phyloP scores from a whole-genome alignment of 306 rosid genomes.

The Inga laurina region DNA sequence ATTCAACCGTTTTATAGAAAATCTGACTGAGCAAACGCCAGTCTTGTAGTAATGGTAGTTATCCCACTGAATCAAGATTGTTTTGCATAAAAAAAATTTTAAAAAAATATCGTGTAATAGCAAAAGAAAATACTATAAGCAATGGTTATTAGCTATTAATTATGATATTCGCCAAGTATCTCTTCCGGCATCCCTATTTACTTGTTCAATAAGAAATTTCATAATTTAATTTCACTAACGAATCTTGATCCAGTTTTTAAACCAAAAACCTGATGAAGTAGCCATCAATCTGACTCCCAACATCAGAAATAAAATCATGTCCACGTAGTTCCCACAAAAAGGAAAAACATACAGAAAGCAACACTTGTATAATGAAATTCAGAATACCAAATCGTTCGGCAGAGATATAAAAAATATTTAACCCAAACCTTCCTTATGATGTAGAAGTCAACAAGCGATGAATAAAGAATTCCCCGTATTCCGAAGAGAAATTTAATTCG shows the following conservation, averaged over 20 bases:
- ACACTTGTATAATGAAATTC: not conserved
- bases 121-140: not conserved
- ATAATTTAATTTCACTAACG: not conserved
- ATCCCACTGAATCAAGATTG: not conserved
- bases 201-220: not conserved
- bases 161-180: not conserved
- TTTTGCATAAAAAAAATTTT: not conserved
- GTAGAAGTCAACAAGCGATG: not conserved
- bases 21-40: conserved; percentile 4
- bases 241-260: not conserved
- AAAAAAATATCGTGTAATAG: not conserved
- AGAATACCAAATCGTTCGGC: not conserved
- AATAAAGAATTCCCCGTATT: not conserved
- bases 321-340: not conserved
- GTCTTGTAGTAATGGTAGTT: not conserved
- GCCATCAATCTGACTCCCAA: not conserved
- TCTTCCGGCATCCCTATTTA: not conserved
- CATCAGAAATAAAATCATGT: not conserved
- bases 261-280: not conserved
- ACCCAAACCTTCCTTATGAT: not conserved
- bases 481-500: not conserved
- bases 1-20: not conserved
- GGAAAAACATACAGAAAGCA: not conserved
- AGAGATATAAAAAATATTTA: not conserved
- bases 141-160: not conserved